Conservation (phyloP, 441 rosid genomes). For the Adansonia madagascariensis region DNA sequence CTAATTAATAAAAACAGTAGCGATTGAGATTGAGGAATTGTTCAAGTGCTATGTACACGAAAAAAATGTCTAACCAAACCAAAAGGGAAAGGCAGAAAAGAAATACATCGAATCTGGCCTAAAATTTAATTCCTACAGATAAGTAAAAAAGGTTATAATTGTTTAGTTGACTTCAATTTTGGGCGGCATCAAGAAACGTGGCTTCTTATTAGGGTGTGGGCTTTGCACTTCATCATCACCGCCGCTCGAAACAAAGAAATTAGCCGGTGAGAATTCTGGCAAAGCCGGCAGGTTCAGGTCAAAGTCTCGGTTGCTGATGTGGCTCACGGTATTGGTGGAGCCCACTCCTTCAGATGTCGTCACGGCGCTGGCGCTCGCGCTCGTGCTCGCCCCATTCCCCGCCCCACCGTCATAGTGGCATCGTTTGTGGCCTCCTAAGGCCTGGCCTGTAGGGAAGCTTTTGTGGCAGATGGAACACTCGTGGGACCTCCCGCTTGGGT, state of each 20-base stretch:
- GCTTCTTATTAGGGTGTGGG: slow-evolving; percentile 71
- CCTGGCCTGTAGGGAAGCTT: slow-evolving; percentile 76
- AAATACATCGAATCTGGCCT: not conserved
- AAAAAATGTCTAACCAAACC: not conserved
- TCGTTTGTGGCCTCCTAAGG: slow-evolving; percentile 87
- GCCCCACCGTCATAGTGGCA: slow-evolving; percentile 76
- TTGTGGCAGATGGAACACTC: slow-evolving; percentile 80
- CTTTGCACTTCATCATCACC: slow-evolving; percentile 87
- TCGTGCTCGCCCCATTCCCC: slow-evolving; percentile 33
- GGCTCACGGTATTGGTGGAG: slow-evolving; percentile 44
- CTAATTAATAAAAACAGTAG: not conserved
- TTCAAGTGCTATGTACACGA: slow-evolving; percentile 30
- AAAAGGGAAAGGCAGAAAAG: not conserved
- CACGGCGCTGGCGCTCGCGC: slow-evolving; percentile 52
- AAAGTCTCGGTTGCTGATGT: slow-evolving; percentile 42
- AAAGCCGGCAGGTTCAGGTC: slow-evolving; percentile 72
- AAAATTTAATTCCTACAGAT: not conserved
- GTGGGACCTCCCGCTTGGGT: slow-evolving; percentile 53
- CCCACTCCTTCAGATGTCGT: slow-evolving; percentile 64
- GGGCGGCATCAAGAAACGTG: slow-evolving; percentile 42
- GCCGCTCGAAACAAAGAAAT: slow-evolving; percentile 41
- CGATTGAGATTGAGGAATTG: slow-evolving; percentile 16
- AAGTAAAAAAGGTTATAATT: not conserved
- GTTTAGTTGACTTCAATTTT: slow-evolving; percentile 34
- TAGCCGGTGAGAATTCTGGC: slow-evolving; percentile 49